These are phyloP conservation scores for Luffa acutangula DNA, from an alignment of 306 rosid genomes.

Conservation along the genomic window DNA sequence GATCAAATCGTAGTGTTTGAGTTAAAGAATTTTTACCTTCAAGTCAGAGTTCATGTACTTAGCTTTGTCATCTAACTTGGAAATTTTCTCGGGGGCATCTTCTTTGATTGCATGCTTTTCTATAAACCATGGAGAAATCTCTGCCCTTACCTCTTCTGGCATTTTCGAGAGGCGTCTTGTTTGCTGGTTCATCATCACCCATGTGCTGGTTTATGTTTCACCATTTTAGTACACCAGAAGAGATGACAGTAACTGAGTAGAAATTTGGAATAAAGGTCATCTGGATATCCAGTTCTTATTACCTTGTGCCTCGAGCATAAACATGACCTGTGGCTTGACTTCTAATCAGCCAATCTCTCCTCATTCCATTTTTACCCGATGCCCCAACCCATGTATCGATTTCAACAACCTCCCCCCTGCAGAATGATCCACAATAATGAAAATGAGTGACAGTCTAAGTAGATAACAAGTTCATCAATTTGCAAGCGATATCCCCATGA, in stretches of 20 bases:
- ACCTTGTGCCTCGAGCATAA: constrained; percentile 80
- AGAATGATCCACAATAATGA: not conserved
- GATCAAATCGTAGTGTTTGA: not conserved
- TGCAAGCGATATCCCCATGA: not conserved
- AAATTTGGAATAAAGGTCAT: not conserved
- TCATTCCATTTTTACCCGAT: constrained; percentile 94
- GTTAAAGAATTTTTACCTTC: constrained; percentile 30
- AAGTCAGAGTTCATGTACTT: constrained; percentile 49
- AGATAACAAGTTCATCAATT: not conserved
- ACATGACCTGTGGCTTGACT: constrained; percentile 67
- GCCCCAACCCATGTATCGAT: constrained; percentile 95
- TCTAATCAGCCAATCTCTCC: constrained; percentile 78
- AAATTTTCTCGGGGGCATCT: constrained; percentile 50
- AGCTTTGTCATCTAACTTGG: constrained; percentile 60
- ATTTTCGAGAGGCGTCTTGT: constrained; percentile 89
- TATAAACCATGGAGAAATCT: constrained; percentile 79
- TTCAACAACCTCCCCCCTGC: constrained; percentile 90
- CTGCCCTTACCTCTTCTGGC: constrained; percentile 83
- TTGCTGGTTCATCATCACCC: constrained; percentile 94
- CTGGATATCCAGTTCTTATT: not conserved
- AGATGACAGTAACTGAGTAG: not conserved
- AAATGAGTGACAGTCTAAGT: not conserved
- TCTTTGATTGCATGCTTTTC: constrained; percentile 68
- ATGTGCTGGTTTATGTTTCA: constrained; percentile 49
- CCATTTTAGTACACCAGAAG: constrained; percentile 11